Evolutionary conservation across 305 asterid species (phyloP).

Genomic region (Solanum hybrid): DNA sequence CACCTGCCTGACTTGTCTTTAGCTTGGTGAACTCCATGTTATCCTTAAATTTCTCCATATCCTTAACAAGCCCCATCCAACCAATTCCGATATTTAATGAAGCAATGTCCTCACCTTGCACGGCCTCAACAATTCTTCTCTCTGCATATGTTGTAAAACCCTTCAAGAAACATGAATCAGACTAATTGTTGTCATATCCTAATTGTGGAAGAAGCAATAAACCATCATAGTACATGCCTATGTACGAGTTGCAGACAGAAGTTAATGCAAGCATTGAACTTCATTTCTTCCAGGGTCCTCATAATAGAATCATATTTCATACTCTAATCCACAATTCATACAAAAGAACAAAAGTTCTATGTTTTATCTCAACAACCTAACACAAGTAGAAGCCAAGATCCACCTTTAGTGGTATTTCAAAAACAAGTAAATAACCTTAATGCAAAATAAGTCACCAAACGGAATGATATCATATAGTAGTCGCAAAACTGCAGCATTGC

Average conservation of each 20-base stretch:
- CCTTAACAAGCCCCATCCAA: constrained; percentile 73
- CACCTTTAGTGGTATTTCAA: neutral
- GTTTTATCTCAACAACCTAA: neutral
- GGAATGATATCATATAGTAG: neutral
- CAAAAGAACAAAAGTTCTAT: neutral
- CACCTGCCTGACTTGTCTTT: constrained; percentile 75
- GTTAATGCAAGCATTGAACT: neutral
- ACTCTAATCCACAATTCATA: neutral
- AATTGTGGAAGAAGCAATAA: neutral
- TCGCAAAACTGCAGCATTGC: neutral
- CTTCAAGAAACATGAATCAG: constrained; percentile 29
- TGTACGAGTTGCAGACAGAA: neutral
- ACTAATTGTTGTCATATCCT: neutral
- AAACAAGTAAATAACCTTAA: neutral
- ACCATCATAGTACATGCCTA: neutral
- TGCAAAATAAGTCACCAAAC: neutral
- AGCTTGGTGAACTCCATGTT: constrained; percentile 77
- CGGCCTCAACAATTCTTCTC: constrained; percentile 83
- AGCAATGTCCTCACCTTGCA: constrained; percentile 80
- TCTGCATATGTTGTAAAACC: constrained; percentile 95
- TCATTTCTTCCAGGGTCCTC: neutral
- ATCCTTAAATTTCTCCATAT: constrained; percentile 73
- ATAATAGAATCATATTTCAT: neutral
- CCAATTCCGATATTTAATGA: constrained; percentile 69
- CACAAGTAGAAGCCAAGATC: neutral